Evolutionary conservation across 495 filamentous ascomycete species (phyloP).

Genomic region (Tirmania nivea): DNA sequence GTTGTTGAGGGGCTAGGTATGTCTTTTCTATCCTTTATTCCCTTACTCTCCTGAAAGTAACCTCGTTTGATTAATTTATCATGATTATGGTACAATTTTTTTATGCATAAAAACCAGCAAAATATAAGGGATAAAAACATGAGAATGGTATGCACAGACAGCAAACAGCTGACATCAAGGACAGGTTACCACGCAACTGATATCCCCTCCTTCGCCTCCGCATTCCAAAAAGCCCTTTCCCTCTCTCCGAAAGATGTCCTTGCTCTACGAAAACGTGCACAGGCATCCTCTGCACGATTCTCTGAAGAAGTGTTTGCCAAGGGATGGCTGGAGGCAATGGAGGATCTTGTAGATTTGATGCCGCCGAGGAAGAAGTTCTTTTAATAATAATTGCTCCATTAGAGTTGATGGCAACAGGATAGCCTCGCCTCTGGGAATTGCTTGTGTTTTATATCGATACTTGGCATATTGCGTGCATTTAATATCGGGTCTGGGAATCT

Average conservation of each 20-base stretch:
- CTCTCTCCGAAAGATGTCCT: slow-evolving; percentile 44
- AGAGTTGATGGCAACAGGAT: too few relatives aligned
- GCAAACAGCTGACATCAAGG: not conserved
- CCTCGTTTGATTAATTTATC: not conserved
- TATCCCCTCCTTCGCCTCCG: slow-evolving; percentile 49
- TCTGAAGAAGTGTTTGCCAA: slow-evolving; percentile 64
- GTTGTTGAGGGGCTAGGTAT: slow-evolving; percentile 56
- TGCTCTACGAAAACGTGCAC: slow-evolving; percentile 48
- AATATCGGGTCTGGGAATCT: too few relatives aligned
- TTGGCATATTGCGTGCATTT: too few relatives aligned
- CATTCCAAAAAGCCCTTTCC: slow-evolving; percentile 52
- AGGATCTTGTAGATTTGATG: slow-evolving; percentile 38
- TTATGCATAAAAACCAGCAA: too few relatives aligned
- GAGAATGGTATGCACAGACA: not conserved
- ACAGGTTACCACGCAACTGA: slow-evolving; percentile 67
- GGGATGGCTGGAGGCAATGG: slow-evolving; percentile 51
- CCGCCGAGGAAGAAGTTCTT: not conserved
- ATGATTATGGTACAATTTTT: not conserved
- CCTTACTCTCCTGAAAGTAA: not conserved
- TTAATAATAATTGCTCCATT: not conserved
- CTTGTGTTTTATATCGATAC: too few relatives aligned
- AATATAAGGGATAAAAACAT: not conserved
- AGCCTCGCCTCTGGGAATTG: too few relatives aligned
- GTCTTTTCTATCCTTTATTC: slow-evolving; percentile 23
- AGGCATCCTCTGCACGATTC: slow-evolving; percentile 57